A percentile compares a stretch with the other conserved stretches of the same genome.
Conservation (phyloP, 2,329 filamentous ascomycete species). For the Cercospora zeae-maydis region DNA sequence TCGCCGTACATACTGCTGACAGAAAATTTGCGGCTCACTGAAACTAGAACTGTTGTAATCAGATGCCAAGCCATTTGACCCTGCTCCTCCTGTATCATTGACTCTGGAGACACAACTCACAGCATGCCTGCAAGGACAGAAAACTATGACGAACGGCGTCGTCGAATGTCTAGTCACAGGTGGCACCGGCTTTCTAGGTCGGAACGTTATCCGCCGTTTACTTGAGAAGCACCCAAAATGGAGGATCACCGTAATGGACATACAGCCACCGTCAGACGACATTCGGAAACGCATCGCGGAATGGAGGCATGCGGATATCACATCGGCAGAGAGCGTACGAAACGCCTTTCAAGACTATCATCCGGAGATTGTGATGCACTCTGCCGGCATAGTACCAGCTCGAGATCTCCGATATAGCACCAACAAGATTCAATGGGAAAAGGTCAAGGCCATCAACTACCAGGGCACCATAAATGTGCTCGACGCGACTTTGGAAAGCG, state of each 20-base stretch:
- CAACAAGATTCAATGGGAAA: slow-evolving; percentile 43
- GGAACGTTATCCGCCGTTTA: slow-evolving; percentile 41
- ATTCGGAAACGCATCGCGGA: slow-evolving; percentile 26
- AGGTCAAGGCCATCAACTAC: slow-evolving; percentile 81
- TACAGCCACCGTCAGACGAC: slow-evolving; percentile 33
- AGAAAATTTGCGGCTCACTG: background rate
- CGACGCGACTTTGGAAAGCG: slow-evolving; percentile 63
- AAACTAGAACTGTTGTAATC: background rate
- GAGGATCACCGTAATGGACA: slow-evolving; percentile 42
- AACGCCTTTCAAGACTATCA: slow-evolving; percentile 55
- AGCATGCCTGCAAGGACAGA: background rate
- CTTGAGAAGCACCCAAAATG: slow-evolving; percentile 38
- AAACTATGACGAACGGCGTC: slow-evolving; percentile 29
- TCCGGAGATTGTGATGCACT: slow-evolving; percentile 87
- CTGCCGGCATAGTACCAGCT: slow-evolving; percentile 56
- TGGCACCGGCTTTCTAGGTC: slow-evolving; percentile 48
- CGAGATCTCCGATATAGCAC: slow-evolving; percentile 41
- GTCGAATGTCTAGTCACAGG: slow-evolving; percentile 44
- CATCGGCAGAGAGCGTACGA: slow-evolving; percentile 35
- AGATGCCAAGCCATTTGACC: background rate
- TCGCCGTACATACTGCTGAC: background rate
- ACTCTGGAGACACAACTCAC: background rate
- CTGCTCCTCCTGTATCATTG: background rate
- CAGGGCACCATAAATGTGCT: slow-evolving; percentile 78
- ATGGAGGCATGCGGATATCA: slow-evolving; percentile 43